Evolutionary conservation across 2,329 filamentous ascomycete species (phyloP), one percentile per base, ranked within the genome.

Genomic region (Arthrobotrys pseudoclavata): DNA sequence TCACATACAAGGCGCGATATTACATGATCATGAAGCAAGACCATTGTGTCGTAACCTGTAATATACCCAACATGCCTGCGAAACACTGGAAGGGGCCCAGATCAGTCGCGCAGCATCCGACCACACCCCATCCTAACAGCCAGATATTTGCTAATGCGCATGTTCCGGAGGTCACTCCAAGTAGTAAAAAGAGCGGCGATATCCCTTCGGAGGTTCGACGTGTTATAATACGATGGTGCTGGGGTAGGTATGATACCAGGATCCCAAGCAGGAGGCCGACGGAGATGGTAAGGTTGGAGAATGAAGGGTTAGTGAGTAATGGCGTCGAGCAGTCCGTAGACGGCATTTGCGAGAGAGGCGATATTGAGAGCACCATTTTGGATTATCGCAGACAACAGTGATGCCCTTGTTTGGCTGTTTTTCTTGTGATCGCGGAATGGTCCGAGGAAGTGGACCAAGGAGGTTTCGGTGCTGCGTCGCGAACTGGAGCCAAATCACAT

Each of bases 81-180:
- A 91, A 89, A 83, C 96, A 99, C 76, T 96, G 91, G 79, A 95
- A 91, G 1, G 89, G 88, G 69, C 90, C 92, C 50, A 98, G 88
- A 81, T 93, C 89, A 81, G 87, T 91, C 6, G 69, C 52, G 84
- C 96, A 99, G 84, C 96, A 99, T 67, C 88, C 88, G 77, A 97
- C 91, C 83, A 97, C 94, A 70, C 93, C 97, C 74, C 90, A 89
- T n/a, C 93, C 92, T 13, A 97, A 88, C 0, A 93, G 91, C 66
- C 98, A 86, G 82, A 99, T 97, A 83, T 98, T 98, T 79, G 92
- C 93, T 82, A 99, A 93, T 26, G 92, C 92, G 57, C 92, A 92
- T 63, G 92, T 97, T 81, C 92, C 92, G 6, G 93, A 96, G 0
- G 95, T 95, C 26, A 92, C 93, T 76, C 96, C 96, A n/a, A 99